Percentiles rank a stretch among this genome's conserved stretches.
Evolutionary conservation across 176 grass and related monocot species (phyloP).

Genomic region (Triticum monococcum): DNA sequence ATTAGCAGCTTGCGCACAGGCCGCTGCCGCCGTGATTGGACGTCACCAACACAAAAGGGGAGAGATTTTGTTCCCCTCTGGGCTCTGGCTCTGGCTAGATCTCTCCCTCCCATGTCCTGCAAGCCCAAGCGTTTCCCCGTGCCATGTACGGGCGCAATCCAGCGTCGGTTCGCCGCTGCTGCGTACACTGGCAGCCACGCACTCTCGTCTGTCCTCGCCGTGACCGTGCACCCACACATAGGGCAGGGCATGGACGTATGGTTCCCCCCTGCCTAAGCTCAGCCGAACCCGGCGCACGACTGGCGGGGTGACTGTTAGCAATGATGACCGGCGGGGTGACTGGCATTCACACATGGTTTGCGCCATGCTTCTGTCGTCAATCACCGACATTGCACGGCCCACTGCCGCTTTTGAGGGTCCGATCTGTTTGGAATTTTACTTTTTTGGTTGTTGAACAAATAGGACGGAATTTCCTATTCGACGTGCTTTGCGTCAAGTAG

Average conservation of each 20-base stretch:
- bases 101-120: neutral
- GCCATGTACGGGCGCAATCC: neutral
- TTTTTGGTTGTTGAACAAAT: too few species aligned
- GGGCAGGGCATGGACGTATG: too few species aligned
- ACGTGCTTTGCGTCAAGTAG: too few species aligned
- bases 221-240: too few species aligned
- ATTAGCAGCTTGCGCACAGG: too few species aligned
- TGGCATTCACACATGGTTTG: neutral
- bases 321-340: too few species aligned
- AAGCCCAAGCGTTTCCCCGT: neutral
- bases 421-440: too few species aligned
- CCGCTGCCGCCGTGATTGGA: neutral
- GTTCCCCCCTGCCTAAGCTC: too few species aligned
- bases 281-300: neutral
- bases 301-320: neutral
- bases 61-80: slow-evolving; percentile 9
- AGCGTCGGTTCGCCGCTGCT: neutral
- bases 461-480: too few species aligned
- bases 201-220: too few species aligned
- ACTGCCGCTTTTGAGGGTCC: neutral
- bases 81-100: neutral
- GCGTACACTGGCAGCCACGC: neutral
- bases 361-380: neutral
- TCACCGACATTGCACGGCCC: neutral
- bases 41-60: neutral